Base-by-base conservation (phyloP, 139 green algal genomes). In the Coccomyxa sp. region DNA sequence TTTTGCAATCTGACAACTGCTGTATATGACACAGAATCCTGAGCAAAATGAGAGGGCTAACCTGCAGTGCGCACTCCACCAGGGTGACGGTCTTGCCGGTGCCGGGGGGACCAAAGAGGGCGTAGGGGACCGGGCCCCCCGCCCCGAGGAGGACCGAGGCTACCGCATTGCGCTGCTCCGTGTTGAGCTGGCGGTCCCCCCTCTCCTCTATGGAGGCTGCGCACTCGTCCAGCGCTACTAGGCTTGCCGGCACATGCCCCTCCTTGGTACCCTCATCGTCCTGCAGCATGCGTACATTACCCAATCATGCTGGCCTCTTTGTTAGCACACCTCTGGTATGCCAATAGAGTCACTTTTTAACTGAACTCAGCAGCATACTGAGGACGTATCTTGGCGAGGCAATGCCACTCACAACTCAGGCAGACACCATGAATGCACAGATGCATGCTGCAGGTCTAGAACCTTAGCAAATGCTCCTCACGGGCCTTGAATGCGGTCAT, bases 61-160 rank as follows among this genome's bases (percentile, higher is more conserved):
- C 73, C 80, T 90, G 86, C 39, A 92, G 81, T 0, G 82, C 87
- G 4, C 73, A 81, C 74, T 92, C 84, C 39, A 93, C 89, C 27
- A 95, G 74, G 0, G 91, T 95, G 31, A 92, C 76, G 0, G 91
- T 94, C 85, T 95, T 95, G 77, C 91, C 91, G 7, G 89, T 92
- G n/a, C 89, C 88, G 55, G 82, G 82, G 12, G 91, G 91, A 0
- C 91, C 91, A 68, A 89, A 88, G 35, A 95, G 83, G 14, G 88
- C 83, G 44, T 85, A 92, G 18, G 89, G 86, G 2, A 40, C 33
- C 0, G 78, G 38, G 1, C 79, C 89, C 35, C 80, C 79, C 0
- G 73, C 79, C 2, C 86, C 82, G 40, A 69, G 55, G 41, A 94
- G 44, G 55, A 94, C 38, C 2, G 82, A 80, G 0, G 86, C 86